Evolutionary conservation across 2,329 filamentous ascomycete species (phyloP).

Genomic region (Colletotrichum sublineola): DNA sequence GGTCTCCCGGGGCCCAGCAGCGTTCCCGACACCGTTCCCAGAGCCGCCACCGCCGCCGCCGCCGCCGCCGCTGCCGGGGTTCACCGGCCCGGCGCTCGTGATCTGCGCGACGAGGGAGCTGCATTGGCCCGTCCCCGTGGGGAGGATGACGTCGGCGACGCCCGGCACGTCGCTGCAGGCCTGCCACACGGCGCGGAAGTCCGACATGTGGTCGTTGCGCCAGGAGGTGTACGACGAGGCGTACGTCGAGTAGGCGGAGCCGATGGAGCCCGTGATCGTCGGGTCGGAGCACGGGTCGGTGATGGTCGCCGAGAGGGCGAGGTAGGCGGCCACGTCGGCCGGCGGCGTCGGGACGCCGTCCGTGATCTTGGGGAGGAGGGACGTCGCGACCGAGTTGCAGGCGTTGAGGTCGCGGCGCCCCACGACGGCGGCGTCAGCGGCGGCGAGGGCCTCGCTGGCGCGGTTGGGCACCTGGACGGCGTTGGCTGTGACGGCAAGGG

Average conservation of each 20-base stretch:
- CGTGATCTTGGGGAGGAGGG: constrained; percentile 44
- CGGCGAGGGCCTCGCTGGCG: not conserved
- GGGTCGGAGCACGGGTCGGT: constrained; percentile 47
- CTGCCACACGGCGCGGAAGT: constrained; percentile 43
- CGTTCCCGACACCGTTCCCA: not conserved
- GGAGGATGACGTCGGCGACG: constrained; percentile 29
- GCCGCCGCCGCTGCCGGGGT: constrained; percentile 8
- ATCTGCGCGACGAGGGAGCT: constrained; percentile 38
- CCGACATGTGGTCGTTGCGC: constrained; percentile 42
- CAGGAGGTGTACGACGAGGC: constrained; percentile 45
- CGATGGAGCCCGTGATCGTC: constrained; percentile 47
- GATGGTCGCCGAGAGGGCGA: constrained; percentile 44
- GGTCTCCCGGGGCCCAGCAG: constrained; percentile 26
- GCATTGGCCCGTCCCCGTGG: constrained; percentile 28
- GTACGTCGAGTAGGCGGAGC: constrained; percentile 47
- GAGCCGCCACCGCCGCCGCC: constrained; percentile 5
- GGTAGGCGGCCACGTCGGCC: constrained; percentile 41
- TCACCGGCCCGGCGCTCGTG: constrained; percentile 31
- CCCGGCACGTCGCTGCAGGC: constrained; percentile 50
- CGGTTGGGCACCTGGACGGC: constrained; percentile 1
- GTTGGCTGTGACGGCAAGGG: constrained; percentile 5
- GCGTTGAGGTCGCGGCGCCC: constrained; percentile 33
- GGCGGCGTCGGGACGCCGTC: constrained; percentile 44
- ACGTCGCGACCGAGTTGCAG: constrained; percentile 42
- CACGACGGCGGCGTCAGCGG: not conserved